Evolutionary conservation across 495 filamentous ascomycete genomes (phyloP).

Genomic region (Aspergillus kassunensis): DNA sequence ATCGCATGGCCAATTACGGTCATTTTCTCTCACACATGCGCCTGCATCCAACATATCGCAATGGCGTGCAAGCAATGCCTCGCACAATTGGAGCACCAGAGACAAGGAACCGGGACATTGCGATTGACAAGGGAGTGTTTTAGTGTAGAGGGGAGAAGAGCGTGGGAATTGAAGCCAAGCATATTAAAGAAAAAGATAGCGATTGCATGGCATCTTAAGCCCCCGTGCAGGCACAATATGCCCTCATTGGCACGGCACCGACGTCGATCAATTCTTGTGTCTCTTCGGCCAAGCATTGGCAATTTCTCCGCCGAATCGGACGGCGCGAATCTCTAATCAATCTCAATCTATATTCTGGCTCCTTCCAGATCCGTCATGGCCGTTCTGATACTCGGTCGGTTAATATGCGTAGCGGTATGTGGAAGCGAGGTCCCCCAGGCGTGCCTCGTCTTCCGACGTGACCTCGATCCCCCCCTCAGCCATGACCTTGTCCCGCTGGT

Average conservation of each 20-base stretch:
- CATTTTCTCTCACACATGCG: slow-evolving; percentile 2
- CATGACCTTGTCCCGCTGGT: background rate
- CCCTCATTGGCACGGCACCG: slow-evolving; percentile 7
- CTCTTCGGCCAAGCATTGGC: slow-evolving; percentile 14
- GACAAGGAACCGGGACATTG: background rate
- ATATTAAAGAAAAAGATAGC: background rate
- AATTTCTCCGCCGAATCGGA: background rate
- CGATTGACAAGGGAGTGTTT: too few species aligned
- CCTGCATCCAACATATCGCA: background rate
- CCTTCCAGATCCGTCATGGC: background rate
- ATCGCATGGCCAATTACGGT: background rate
- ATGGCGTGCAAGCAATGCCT: background rate
- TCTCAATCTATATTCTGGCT: background rate
- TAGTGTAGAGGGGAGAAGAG: background rate
- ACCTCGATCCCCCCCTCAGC: background rate
- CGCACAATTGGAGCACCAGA: background rate
- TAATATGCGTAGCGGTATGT: slow-evolving; percentile 27
- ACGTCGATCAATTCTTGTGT: slow-evolving; percentile 3
- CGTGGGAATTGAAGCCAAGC: background rate
- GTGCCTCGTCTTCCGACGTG: slow-evolving; percentile 16
- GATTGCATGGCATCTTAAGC: background rate
- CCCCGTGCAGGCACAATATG: background rate
- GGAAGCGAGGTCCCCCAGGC: slow-evolving; percentile 22
- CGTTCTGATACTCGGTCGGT: background rate
- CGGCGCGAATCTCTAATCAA: background rate